Conservation (phyloP, 2,329 filamentous ascomycete species). For the Pseudocercospora musae region DNA sequence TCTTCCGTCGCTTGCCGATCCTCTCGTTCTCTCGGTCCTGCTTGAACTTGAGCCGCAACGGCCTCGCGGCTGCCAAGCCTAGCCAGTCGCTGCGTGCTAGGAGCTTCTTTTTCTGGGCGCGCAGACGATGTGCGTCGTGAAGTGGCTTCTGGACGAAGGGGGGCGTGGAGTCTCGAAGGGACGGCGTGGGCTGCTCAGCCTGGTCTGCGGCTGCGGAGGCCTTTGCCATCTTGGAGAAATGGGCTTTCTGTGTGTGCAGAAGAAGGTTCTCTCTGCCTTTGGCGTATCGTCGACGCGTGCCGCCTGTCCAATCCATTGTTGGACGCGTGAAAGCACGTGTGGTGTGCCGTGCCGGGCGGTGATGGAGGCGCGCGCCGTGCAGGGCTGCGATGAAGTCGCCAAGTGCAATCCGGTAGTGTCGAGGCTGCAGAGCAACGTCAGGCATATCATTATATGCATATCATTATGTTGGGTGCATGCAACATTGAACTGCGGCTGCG, state of each 20-base stretch:
- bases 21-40: constrained; percentile 20
- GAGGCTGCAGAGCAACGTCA: neutral
- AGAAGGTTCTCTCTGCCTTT: constrained; percentile 36
- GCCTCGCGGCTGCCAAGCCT: constrained; percentile 26
- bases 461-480: no score
- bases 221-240: constrained; percentile 41
- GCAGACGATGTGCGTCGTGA: constrained; percentile 9
- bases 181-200: no score
- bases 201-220: constrained; percentile 28
- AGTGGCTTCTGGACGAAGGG: no score
- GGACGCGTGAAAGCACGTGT: neutral
- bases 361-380: neutral
- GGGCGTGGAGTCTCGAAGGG: no score
- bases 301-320: constrained; percentile 50
- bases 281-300: constrained; percentile 34
- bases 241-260: constrained; percentile 43
- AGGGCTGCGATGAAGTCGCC: neutral
- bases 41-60: constrained; percentile 27
- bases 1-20: constrained; percentile 32
- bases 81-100: constrained; percentile 34
- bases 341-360: no score
- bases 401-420: no score
- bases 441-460: no score
- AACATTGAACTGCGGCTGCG: no score
- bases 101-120: constrained; percentile 24